Evolutionary conservation across 495 filamentous ascomycete species (phyloP), one percentile per base, ranked within the genome.

Genomic region (Aspergillus kassunensis): DNA sequence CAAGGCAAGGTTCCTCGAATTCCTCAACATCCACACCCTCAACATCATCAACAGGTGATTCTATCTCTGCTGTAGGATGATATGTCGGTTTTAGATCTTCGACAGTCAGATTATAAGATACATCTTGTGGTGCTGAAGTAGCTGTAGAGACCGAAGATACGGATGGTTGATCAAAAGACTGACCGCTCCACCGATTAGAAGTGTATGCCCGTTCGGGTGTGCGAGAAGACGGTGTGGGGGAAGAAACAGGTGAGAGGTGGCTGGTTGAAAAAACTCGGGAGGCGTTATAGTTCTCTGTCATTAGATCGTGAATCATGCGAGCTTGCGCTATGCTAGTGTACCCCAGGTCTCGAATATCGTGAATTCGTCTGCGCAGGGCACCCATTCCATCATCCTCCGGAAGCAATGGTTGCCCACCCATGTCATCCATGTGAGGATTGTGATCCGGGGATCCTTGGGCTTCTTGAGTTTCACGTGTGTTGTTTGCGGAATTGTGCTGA

Each of bases 321-420:
- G 95, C 93, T 73, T 92, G 96, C 51, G 91, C 84, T 15, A 77
- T 67, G 49, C 80, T 82, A n/a, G 82, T 67, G 20, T 87, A 71
- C 8, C 81, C 74, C 13, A 79, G 68, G 30, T 74, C 68, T 52
- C 89, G 83, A 49, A 99, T 91, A 27, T 78, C 79, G 33, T 88
- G 78, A 53, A 99, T 92, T 65, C 83, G 85, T 53, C 74, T 79
- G 49, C 93, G 76, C 50, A 97, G 68, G 45, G 70, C 67, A 7
- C 82, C 76, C 88, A 95, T 96, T 25, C 93, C 93, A 76, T 99
- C 93, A 66, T 99, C 90, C 58, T 86, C 93, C 0, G 93, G 95
- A 42, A 98, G 71, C 18, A 74, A 56, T 7, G 46, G 49, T n/a
- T 64, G 62, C 2, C 45, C 42, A 18, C 41, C 65, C 36, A 34